These are phyloP conservation scores for Alternaria postmessia DNA, from an alignment of 2,329 filamentous ascomycete genomes.

Conservation along the genomic window DNA sequence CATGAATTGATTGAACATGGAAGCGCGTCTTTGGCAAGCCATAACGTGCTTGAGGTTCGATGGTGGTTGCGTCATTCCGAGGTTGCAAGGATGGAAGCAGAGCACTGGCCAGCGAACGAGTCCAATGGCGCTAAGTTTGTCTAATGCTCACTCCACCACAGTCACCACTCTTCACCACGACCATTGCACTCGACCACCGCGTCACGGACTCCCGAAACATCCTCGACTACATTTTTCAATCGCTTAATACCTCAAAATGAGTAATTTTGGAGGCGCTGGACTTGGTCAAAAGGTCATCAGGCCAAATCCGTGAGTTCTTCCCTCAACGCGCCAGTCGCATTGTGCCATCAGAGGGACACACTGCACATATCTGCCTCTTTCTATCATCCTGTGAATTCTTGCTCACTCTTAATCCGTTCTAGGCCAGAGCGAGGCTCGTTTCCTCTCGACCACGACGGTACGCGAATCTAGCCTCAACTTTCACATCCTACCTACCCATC, in stretches of 20 bases:
- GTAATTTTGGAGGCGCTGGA: constrained; percentile 75
- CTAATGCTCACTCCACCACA: constrained; percentile 36
- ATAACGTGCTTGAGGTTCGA: too few species aligned
- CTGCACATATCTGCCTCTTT: not conserved
- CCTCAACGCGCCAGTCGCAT: not conserved
- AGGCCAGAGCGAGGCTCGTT: constrained; percentile 94
- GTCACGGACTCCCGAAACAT: not conserved
- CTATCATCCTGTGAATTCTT: accelerated
- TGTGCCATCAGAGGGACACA: not conserved
- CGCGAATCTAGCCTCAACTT: constrained; percentile 11
- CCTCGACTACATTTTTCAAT: accelerated
- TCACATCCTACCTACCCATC: constrained; percentile 56
- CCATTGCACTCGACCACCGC: constrained; percentile 8
- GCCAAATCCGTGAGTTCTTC: constrained; percentile 70
- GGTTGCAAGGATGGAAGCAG: constrained; percentile 18
- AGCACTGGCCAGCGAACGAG: constrained; percentile 28
- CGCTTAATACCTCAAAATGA: constrained; percentile 52
- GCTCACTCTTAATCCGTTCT: constrained; percentile 20
- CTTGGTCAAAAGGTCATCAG: constrained; percentile 69
- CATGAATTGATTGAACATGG: accelerated
- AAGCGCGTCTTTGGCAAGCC: accelerated
- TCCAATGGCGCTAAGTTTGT: constrained; percentile 29
- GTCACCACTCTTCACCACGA: constrained; percentile 2
- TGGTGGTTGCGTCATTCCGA: constrained; percentile 18
- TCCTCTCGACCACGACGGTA: constrained; percentile 92